phyloP scores from a whole-genome alignment of 495 filamentous ascomycete genomes.

The Penicillium flavigenum region DNA sequence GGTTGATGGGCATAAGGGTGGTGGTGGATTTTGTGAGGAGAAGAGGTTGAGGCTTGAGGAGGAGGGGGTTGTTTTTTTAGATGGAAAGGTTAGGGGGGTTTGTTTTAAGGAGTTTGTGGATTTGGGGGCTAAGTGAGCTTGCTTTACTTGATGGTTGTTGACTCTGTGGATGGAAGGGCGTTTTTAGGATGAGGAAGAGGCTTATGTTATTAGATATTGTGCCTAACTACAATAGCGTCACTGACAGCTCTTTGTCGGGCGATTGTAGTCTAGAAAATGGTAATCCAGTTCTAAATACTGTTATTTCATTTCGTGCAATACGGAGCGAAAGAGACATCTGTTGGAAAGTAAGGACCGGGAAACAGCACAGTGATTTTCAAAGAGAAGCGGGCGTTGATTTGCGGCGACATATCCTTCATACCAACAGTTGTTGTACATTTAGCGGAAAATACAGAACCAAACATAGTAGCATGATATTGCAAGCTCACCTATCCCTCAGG shows the following conservation, averaged over 20 bases:
- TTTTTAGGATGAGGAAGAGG: too few relatives aligned
- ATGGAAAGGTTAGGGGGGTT: conserved; percentile 27
- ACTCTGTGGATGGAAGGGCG: neutral
- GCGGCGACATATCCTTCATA: too few relatives aligned
- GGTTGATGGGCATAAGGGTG: conserved; percentile 20
- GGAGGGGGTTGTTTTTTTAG: conserved; percentile 37
- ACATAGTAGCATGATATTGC: too few relatives aligned
- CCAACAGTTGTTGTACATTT: too few relatives aligned
- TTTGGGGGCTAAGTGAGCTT: conserved; percentile 15
- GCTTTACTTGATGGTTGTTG: neutral
- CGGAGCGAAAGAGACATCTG: too few relatives aligned
- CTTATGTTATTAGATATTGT: neutral
- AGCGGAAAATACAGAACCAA: too few relatives aligned
- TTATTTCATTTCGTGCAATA: too few relatives aligned
- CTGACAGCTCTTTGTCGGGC: neutral
- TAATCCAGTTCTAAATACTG: neutral
- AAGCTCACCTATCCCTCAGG: too few relatives aligned
- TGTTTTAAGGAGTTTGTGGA: conserved; percentile 37
- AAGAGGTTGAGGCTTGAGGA: conserved; percentile 30
- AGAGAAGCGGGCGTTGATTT: too few relatives aligned
- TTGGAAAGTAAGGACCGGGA: too few relatives aligned
- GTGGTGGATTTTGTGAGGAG: conserved; percentile 30
- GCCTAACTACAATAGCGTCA: neutral
- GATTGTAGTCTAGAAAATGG: neutral
- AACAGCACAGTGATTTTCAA: too few relatives aligned